Conservation (phyloP, 768 basidiomycete genomes). For the Austroboletus festivus region DNA sequence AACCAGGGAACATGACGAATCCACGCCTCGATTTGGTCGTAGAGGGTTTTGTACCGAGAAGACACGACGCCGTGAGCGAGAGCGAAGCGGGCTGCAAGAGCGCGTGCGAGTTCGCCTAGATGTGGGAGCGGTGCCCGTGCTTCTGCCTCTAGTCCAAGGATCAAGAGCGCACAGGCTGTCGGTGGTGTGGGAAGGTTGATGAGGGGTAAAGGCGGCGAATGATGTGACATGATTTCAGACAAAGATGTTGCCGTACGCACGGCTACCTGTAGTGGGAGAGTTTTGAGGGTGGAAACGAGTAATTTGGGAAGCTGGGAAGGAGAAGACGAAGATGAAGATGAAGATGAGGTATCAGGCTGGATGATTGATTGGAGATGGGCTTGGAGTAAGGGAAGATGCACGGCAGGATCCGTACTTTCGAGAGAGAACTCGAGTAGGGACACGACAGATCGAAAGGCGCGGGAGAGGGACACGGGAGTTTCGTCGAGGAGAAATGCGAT, state of each 20-base stretch:
- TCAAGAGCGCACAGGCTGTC: conserved; percentile 65
- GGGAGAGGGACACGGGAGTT: conserved; percentile 47
- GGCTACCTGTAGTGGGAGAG: conserved; percentile 39
- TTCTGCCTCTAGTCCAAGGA: conserved; percentile 72
- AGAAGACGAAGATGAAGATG: no score
- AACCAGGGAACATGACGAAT: conserved; percentile 74
- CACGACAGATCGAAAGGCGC: conserved; percentile 51
- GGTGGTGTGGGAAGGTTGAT: conserved; percentile 40
- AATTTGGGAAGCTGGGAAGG: conserved; percentile 29
- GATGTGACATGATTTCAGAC: conserved; percentile 43
- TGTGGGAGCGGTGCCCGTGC: conserved; percentile 48
- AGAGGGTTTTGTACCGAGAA: conserved; percentile 64
- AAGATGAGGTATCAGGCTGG: conserved; percentile 25
- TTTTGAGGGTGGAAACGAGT: conserved; percentile 36
- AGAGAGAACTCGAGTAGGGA: conserved; percentile 54
- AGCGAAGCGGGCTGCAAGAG: conserved; percentile 50
- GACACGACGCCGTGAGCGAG: conserved; percentile 55
- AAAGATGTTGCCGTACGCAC: conserved; percentile 42
- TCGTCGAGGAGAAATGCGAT: conserved; percentile 67
- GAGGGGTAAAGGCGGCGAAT: conserved; percentile 39
- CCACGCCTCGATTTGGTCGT: conserved; percentile 57
- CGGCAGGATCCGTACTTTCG: conserved; percentile 52
- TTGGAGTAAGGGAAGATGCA: conserved; percentile 56
- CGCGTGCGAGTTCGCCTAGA: conserved; percentile 54
- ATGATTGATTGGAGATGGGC: conserved; percentile 46